Conservation (phyloP, 2,329 filamentous ascomycete species). For the Trichoderma semiorbis region DNA sequence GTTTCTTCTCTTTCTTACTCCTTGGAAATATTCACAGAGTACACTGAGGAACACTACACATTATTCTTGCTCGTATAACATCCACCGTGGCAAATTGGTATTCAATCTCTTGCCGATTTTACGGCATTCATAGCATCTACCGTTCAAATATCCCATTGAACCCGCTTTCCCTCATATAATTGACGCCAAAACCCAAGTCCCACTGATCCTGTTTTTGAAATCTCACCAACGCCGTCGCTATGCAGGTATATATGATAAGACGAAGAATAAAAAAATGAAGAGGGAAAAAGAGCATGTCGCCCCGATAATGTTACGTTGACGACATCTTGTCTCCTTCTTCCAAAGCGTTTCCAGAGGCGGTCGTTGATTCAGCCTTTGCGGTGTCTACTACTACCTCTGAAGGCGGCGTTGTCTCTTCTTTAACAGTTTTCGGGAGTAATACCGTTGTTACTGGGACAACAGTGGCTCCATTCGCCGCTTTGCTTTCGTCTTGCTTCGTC, state of each 20-base stretch:
- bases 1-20: neutral
- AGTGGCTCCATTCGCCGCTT: neutral
- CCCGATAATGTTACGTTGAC: neutral
- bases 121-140: neutral
- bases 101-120: neutral
- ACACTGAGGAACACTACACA: neutral
- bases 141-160: neutral
- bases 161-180: neutral
- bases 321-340: neutral
- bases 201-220: neutral
- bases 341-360: neutral
- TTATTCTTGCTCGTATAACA: neutral
- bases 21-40: neutral
- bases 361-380: neutral
- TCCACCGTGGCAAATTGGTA: neutral
- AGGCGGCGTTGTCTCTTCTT: neutral
- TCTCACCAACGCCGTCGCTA: conserved; percentile 29
- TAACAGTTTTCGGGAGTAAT: neutral
- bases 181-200: neutral
- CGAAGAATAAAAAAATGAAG: neutral
- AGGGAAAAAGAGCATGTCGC: neutral
- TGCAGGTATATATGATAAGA: conserved; percentile 19
- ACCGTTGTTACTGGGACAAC: neutral
- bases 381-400: neutral
- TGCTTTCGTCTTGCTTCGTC: neutral